These are phyloP conservation scores for Tolypocladium ovalisporum DNA, from an alignment of 2,329 filamentous ascomycete species.

Conservation along the genomic window DNA sequence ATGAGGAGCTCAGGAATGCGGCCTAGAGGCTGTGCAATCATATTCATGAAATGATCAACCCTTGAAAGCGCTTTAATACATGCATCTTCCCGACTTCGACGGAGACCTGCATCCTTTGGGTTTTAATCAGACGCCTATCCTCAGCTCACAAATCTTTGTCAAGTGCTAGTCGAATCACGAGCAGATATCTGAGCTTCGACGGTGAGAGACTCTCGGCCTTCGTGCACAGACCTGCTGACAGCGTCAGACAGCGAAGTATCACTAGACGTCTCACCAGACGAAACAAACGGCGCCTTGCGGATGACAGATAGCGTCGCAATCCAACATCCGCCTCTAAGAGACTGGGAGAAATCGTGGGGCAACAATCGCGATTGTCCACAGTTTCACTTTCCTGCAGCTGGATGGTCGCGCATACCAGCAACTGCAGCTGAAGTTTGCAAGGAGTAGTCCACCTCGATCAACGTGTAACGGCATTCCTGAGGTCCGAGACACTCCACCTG, in stretches of 20 bases:
- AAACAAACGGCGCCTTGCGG: too few species aligned
- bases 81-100: too few species aligned
- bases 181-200: neutral
- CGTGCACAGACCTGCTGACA: neutral
- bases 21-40: neutral
- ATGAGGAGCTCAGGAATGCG: neutral
- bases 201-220: too few species aligned
- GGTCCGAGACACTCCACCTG: neutral
- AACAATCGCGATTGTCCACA: neutral
- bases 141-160: too few species aligned
- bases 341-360: neutral
- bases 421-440: neutral
- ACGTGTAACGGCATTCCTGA: neutral
- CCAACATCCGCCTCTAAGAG: neutral
- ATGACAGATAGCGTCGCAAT: neutral
- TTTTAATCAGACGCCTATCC: neutral
- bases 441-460: neutral
- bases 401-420: neutral
- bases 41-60: neutral
- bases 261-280: neutral
- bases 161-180: neutral
- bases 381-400: neutral
- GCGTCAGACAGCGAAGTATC: neutral
- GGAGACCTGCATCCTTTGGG: neutral
- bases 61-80: too few species aligned